Conservation (phyloP, 805 yeast species). For the Candida ponderosae region DNA sequence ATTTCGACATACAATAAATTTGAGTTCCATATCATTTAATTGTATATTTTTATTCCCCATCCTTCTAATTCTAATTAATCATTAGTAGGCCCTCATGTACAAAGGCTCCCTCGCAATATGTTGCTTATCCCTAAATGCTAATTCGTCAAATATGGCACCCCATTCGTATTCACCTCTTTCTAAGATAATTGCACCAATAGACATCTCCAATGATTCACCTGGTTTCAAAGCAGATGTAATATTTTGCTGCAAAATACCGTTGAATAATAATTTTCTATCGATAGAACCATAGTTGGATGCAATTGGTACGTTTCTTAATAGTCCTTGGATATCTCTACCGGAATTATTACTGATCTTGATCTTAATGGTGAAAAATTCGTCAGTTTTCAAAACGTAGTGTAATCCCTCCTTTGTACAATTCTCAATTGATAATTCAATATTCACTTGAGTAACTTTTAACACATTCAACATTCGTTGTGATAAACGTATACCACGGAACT, state of each 20-base stretch:
- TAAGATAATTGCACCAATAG: conserved; percentile 54
- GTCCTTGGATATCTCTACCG: conserved; percentile 35
- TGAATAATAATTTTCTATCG: conserved; percentile 56
- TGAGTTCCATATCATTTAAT: too few species aligned
- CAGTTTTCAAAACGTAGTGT: conserved; percentile 28
- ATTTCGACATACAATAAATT: too few species aligned
- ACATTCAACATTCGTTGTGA: conserved; percentile 52
- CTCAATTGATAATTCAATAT: conserved; percentile 26
- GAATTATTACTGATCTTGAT: conserved; percentile 45
- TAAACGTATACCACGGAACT: conserved; percentile 57
- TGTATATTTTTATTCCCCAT: neutral
- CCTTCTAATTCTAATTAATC: too few species aligned
- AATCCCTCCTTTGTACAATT: conserved; percentile 19
- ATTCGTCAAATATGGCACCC: conserved; percentile 54
- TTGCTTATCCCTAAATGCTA: conserved; percentile 25
- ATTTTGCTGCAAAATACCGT: conserved; percentile 64
- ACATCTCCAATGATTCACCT: conserved; percentile 32
- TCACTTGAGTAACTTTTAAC: conserved; percentile 41
- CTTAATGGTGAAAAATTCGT: conserved; percentile 42
- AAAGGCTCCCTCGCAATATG: conserved; percentile 31
- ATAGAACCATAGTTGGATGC: conserved; percentile 26
- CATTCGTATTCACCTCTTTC: conserved; percentile 81
- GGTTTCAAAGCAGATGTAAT: conserved; percentile 34
- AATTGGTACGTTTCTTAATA: conserved; percentile 51
- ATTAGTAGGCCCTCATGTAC: conserved; percentile 18